A percentile compares a stretch with the other conserved stretches of the same genome.
Conservation (phyloP, 2,329 filamentous ascomycete genomes). For the Raffaelea deltoideospora region DNA sequence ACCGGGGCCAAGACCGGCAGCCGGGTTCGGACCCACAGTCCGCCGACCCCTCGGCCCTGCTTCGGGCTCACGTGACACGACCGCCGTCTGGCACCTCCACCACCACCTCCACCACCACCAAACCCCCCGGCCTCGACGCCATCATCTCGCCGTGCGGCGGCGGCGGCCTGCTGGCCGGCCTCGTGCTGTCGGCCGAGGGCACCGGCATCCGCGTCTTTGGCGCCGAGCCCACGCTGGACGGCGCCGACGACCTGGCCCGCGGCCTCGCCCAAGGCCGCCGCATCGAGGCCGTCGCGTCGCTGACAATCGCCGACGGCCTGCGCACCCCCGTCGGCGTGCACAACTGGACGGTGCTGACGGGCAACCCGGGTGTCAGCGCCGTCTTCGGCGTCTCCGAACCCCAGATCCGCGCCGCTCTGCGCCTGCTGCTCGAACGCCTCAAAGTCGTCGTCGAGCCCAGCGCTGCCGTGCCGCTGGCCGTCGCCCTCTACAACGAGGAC, state of each 20-base stretch:
- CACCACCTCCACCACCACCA: too few relatives aligned
- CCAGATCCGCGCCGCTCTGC: constrained; percentile 64
- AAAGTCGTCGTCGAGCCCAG: constrained; percentile 88
- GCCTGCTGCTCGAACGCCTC: constrained; percentile 68
- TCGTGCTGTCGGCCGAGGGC: constrained; percentile 59
- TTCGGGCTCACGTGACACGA: too few relatives aligned
- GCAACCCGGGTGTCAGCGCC: constrained; percentile 31
- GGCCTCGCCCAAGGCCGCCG: constrained; percentile 51
- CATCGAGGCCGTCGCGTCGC: constrained; percentile 51
- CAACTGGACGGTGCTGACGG: constrained; percentile 63
- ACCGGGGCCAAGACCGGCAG: not conserved
- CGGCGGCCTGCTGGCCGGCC: constrained; percentile 74
- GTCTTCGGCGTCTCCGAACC: constrained; percentile 66
- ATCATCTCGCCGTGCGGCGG: constrained; percentile 78
- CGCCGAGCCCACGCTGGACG: constrained; percentile 69
- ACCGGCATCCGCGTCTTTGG: constrained; percentile 69
- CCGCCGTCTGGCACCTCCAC: too few relatives aligned
- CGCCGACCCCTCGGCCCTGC: too few relatives aligned
- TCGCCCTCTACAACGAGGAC: constrained; percentile 71
- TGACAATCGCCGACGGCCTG: constrained; percentile 82
- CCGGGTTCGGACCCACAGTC: too few relatives aligned
- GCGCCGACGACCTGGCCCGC: constrained; percentile 67
- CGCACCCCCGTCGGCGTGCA: constrained; percentile 64
- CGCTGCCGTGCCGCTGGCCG: constrained; percentile 69
- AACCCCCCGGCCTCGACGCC: constrained; percentile 38